Conservation (phyloP, 495 filamentous ascomycete genomes). For the Neurospora sp. region DNA sequence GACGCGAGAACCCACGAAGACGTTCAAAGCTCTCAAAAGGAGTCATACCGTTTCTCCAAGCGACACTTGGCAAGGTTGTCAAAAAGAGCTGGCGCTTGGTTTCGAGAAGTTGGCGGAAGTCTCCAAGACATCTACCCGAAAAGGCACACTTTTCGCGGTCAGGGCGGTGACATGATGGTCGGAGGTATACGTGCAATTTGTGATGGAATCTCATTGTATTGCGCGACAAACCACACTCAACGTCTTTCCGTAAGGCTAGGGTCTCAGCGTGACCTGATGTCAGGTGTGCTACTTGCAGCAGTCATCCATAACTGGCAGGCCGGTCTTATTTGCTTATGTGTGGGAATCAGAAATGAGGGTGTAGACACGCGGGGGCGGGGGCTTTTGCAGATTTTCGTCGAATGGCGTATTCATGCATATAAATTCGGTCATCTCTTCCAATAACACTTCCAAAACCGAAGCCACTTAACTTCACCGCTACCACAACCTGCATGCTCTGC, state of each 20-base stretch:
- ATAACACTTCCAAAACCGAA: background rate
- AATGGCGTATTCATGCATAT: background rate
- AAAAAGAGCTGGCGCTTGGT: too few species aligned
- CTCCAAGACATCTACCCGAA: too few species aligned
- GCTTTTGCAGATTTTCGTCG: background rate
- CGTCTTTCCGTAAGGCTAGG: too few species aligned
- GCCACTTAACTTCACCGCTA: background rate
- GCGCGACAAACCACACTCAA: too few species aligned
- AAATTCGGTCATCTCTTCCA: background rate
- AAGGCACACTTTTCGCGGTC: too few species aligned
- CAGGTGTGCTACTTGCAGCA: background rate
- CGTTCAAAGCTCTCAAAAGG: background rate
- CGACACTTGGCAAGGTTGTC: too few species aligned
- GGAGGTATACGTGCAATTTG: too few species aligned
- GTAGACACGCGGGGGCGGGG: background rate
- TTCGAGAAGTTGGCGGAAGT: too few species aligned
- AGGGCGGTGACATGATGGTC: too few species aligned
- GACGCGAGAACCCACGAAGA: background rate
- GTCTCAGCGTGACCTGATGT: background rate
- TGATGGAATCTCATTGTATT: too few species aligned
- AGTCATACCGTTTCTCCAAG: too few species aligned
- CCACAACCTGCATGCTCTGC: background rate
- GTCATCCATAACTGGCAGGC: background rate
- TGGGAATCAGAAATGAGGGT: background rate
- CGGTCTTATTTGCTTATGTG: background rate